Percentiles rank a stretch among this genome's conserved stretches.
Evolutionary conservation across 73 alveolate species (phyloP).

Genomic region (Paramecium biaurelia): DNA sequence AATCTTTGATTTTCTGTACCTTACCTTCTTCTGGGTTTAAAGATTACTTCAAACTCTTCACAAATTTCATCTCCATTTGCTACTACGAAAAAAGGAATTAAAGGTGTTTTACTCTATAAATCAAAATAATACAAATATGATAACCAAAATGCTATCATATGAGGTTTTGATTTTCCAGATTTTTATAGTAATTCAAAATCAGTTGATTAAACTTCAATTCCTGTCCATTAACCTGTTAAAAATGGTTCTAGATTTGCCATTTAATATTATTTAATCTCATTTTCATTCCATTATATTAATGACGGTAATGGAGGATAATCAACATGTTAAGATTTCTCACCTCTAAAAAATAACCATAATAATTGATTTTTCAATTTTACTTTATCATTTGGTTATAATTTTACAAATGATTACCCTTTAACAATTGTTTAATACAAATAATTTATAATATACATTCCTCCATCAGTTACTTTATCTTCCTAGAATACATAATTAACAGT

Average conservation of each 20-base stretch:
- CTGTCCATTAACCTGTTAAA: background rate
- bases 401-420: background rate
- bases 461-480: slow-evolving; percentile 34
- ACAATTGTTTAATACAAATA: slow-evolving; percentile 9
- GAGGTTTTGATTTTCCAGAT: slow-evolving; percentile 1
- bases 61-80: background rate
- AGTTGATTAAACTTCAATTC: background rate
- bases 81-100: slow-evolving; percentile 26
- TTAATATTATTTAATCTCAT: background rate
- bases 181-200: background rate
- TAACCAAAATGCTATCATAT: slow-evolving; percentile 49
- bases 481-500: background rate
- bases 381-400: background rate
- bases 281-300: background rate
- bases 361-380: background rate
- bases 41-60: slow-evolving; percentile 24
- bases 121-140: slow-evolving; percentile 29
- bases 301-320: slow-evolving; percentile 39
- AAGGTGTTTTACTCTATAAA: background rate
- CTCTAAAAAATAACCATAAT: background rate
- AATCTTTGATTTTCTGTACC: background rate
- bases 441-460: slow-evolving; percentile 5
- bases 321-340: background rate
- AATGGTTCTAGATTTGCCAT: background rate
- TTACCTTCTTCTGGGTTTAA: slow-evolving; percentile 31